These are phyloP conservation scores for Ceratocystis ficicola DNA, from an alignment of 2,329 filamentous ascomycete genomes.

Conservation along the genomic window DNA sequence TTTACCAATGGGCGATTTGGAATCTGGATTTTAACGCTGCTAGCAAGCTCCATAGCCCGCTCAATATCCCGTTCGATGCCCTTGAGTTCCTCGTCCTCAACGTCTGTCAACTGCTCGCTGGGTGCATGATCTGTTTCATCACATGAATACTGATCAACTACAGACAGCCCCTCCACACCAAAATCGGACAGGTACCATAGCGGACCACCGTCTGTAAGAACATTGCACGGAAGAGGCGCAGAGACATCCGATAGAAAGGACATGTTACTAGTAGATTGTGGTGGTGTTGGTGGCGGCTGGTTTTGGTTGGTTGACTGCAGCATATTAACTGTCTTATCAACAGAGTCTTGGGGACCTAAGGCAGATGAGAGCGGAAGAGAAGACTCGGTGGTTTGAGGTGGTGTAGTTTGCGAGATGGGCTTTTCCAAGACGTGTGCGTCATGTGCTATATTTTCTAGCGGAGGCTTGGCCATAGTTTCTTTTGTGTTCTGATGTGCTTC, in stretches of 20 bases:
- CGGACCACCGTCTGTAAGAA: conserved; percentile 16
- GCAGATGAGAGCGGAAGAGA: neutral
- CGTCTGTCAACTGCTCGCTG: conserved; percentile 80
- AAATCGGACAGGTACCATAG: conserved; percentile 19
- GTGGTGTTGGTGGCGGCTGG: conserved; percentile 21
- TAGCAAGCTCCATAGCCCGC: conserved; percentile 23
- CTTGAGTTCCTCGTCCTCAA: conserved; percentile 81
- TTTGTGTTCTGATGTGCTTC: neutral
- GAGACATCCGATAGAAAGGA: conserved; percentile 14
- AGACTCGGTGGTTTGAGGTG: conserved; percentile 16
- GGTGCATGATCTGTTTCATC: conserved; percentile 46
- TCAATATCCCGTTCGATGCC: conserved; percentile 49
- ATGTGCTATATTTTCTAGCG: neutral
- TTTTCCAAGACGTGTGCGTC: neutral
- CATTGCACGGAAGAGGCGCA: conserved; percentile 12
- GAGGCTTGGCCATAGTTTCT: neutral
- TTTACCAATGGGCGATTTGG: conserved; percentile 1
- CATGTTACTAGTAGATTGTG: conserved; percentile 20
- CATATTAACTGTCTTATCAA: neutral
- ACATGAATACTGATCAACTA: conserved; percentile 37
- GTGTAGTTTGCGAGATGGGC: conserved; percentile 14
- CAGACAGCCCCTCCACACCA: conserved; percentile 18
- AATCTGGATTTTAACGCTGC: conserved; percentile 8
- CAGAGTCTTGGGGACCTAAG: neutral
- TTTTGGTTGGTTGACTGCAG: neutral